Percentiles rank a stretch among this genome's conserved stretches.
These are phyloP conservation scores for Glycine latifolia DNA, from an alignment of 306 rosid genomes.

Conservation along the genomic window DNA sequence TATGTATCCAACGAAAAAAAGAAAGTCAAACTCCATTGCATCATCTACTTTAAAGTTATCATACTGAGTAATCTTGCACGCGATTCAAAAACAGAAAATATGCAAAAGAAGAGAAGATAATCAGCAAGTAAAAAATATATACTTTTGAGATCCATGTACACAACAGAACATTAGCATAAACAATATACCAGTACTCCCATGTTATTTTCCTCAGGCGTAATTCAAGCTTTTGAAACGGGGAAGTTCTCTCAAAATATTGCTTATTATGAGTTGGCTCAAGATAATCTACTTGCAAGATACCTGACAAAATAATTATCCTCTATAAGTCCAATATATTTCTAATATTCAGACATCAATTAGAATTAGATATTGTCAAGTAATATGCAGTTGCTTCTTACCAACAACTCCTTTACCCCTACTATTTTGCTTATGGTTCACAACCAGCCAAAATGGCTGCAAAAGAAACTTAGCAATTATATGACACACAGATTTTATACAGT, in stretches of 20 bases:
- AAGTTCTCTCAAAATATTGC: slow-evolving; percentile 91
- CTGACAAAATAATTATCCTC: slow-evolving; percentile 40
- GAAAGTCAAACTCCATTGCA: slow-evolving; percentile 24
- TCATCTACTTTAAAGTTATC: neutral
- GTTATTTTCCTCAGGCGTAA: slow-evolving; percentile 82
- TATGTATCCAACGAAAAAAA: neutral
- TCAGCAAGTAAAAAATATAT: no score
- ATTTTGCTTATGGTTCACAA: slow-evolving; percentile 37
- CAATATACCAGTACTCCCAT: slow-evolving; percentile 79
- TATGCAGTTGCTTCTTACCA: slow-evolving; percentile 59
- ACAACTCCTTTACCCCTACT: slow-evolving; percentile 78
- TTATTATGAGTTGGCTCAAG: slow-evolving; percentile 87
- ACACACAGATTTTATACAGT: no score
- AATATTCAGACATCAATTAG: slow-evolving; percentile 28
- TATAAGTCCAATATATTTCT: neutral
- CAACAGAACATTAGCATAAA: slow-evolving; percentile 22
- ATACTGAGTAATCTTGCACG: no score
- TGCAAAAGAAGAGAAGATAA: no score
- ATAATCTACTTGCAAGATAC: slow-evolving; percentile 77
- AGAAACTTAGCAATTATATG: slow-evolving; percentile 37
- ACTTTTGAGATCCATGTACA: no score
- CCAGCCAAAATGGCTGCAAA: slow-evolving; percentile 92
- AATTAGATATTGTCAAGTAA: slow-evolving; percentile 17
- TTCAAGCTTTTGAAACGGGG: slow-evolving; percentile 86
- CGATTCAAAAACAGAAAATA: no score